Base-by-base conservation (phyloP, 2,329 filamentous ascomycete species). In the Aspergillus sp. region DNA sequence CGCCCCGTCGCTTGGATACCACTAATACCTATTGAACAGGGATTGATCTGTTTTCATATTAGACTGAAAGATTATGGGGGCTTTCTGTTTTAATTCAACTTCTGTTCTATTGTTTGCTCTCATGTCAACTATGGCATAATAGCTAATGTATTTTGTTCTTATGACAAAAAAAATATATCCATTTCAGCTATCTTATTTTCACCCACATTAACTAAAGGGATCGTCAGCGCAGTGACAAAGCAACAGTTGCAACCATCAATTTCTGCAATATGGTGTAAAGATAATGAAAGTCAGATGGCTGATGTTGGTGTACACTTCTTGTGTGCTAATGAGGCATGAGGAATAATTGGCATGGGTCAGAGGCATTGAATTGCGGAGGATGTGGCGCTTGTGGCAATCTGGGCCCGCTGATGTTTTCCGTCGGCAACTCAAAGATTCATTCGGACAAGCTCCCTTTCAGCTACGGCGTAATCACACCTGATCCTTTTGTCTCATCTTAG, bases 1-100 rank as follows among this genome's bases (percentile, higher is more conserved):
- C 58, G 46, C 53, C 25, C 58, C 41, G 43, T 50, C 52, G 12
- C 38, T 57, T 53, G 43, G 47, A 46, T 50, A 44, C 53, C 56
- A 50, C 47, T 53, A 47, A 49, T 47, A 44, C 52, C 54, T 43
- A 58, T 49, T 39, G 37, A 39, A 15, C 17, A 39, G 37, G 37
- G 37, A 39, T 46, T 48, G 46, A 41, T 51, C 44, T 48, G 44
- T 55, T 49, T 51, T 53, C 53, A 48, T 50, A 48, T 49, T 49
- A 53, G 45, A 53, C 48, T 41, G 45, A 41, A 46, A 33, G 25
- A 30, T 19, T 39, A 30, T 48, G 48, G 45, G 48, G 45, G 45
- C 20, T 43, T 41, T 48, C 15, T 48, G 50, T 43, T 52, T 10
- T 53, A 49, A 39, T 46, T 50, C 48, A 49, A 43, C 15, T 27